Evolutionary conservation across 1,284 basidiomycete genomes (phyloP), one percentile per base, ranked within the genome.

Genomic region (Microbotryum violaceum): DNA sequence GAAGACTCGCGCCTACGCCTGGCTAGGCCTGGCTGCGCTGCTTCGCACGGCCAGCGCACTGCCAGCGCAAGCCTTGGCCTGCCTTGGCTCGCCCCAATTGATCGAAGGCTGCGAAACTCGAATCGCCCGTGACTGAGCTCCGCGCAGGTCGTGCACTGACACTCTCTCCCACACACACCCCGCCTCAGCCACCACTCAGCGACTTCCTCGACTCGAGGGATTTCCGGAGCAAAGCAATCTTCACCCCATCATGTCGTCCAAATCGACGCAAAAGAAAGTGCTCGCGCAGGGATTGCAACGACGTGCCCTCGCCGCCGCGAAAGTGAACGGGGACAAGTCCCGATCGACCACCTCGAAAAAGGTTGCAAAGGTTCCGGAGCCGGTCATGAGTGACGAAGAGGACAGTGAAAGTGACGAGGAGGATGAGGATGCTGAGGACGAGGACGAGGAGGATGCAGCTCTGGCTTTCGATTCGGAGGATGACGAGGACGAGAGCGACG

Each of bases 331-430:
- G 20, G 18, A 33, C 14, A 31, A 48, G 44, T 33, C n/a, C n/a
- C 56, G 56, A 27, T 46, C 42, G 37, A 37, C 52, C 25, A 21
- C 21, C 16, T 14, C 27, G 29, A 21, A 21, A 42, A 16, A 42
- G 12, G 37, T 3, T 16, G 1, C 37, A 12, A 12, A 42, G 37
- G 14, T 6, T 8, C 12, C 21, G 14, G 9, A 14, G 21, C 10
- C 33, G 27, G 10, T 27, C 33, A 18, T 29, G n/a, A 54, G 23
- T 16, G 33, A 27, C 12, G 54, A 56, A 1, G 62, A 61, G 9
- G 59, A 57, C 14, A 54, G 21, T 29, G 25, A 37, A 10, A 21
- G 49, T 6, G 56, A 58, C 9, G 46, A 31, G 6, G 62, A 58
- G 1, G 44, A 52, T 12, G 54, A 29, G 9, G 55, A 23, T 4